Base-by-base conservation (phyloP, 176 grass and related monocot species). In the Carex parvula region DNA sequence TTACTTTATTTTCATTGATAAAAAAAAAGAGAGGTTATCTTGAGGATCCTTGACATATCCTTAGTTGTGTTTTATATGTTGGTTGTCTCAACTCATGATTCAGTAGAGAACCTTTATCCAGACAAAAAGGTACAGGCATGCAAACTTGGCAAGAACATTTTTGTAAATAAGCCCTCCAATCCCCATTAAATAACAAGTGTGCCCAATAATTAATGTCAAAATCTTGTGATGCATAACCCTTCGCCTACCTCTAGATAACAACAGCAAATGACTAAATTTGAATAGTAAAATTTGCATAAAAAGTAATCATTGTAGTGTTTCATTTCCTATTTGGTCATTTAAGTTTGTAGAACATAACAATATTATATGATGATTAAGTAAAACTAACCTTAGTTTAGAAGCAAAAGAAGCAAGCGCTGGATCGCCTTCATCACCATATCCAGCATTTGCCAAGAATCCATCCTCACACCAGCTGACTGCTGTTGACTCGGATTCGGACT, bases 311-410 rank as follows among this genome's bases (percentile, higher is more conserved):
- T n/a, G 50, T 48, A 79, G 18, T 81, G 3, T 39, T 81, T 13
- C 17, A 13, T 62, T 33, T 20, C 30, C 7, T 54, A 1, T 16
- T 62, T 42, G 35, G 21, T 32, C 14, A 70, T 32, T 44, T 33
- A 35, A 30, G 53, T 7, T 65, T 83, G 22, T 68, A 58, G 29
- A 54, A 80, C 35, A n/a, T 10, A 24, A 58, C 5, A 9, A 85
- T 17, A 69, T 39, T 69, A 76, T 29, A 30, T 55, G 72, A 76
- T 52, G 22, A 55, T 80, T 60, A 17, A 57, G 2, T 46, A 18
- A 81, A 20, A 6, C 50, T 48, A 78, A 98, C 95, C 95, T 95
- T 55, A 98, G 91, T 70, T 92, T 95, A 8, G 95, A 91, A 3
- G 91, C 85, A 81, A 93, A 98, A 13, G 89, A 91, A 60, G 90